Evolutionary conservation across 768 basidiomycete genomes (phyloP).

Genomic region (Suillus cothurnatus): DNA sequence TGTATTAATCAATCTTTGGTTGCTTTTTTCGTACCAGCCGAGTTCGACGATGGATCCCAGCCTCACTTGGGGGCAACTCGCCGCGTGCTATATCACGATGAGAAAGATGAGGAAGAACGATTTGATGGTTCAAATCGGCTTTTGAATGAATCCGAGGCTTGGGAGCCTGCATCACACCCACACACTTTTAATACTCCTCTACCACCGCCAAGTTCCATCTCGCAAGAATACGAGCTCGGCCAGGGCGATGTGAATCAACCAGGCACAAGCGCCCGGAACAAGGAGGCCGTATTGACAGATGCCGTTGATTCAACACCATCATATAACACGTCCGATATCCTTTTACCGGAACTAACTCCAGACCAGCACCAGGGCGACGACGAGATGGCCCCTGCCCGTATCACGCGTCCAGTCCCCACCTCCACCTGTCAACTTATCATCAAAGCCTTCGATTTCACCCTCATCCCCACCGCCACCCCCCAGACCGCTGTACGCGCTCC

Average conservation of each 20-base stretch:
- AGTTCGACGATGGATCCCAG: constrained; percentile 8
- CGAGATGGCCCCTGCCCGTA: constrained; percentile 34
- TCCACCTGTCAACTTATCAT: constrained; percentile 32
- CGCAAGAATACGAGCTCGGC: background rate
- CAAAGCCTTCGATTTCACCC: constrained; percentile 21
- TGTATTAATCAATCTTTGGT: constrained; percentile 32
- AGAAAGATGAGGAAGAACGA: background rate
- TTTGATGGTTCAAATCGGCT: background rate
- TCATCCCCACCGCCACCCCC: constrained; percentile 21
- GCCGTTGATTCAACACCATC: background rate
- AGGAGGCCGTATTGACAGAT: background rate
- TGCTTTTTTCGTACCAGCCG: constrained; percentile 8
- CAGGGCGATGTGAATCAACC: background rate
- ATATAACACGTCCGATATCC: background rate
- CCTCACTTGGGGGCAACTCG: constrained; percentile 7
- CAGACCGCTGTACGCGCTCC: constrained; percentile 16
- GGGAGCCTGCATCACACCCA: background rate
- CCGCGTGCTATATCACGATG: constrained; percentile 3
- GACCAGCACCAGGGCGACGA: constrained; percentile 20
- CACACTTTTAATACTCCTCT: background rate
- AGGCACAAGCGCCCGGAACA: constrained; percentile 1
- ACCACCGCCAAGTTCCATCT: background rate
- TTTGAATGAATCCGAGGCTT: background rate
- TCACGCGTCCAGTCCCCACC: constrained; percentile 36
- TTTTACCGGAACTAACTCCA: background rate